phyloP scores from a whole-genome alignment of 2,329 filamentous ascomycete genomes.

The Hymenoscyphus repandus region DNA sequence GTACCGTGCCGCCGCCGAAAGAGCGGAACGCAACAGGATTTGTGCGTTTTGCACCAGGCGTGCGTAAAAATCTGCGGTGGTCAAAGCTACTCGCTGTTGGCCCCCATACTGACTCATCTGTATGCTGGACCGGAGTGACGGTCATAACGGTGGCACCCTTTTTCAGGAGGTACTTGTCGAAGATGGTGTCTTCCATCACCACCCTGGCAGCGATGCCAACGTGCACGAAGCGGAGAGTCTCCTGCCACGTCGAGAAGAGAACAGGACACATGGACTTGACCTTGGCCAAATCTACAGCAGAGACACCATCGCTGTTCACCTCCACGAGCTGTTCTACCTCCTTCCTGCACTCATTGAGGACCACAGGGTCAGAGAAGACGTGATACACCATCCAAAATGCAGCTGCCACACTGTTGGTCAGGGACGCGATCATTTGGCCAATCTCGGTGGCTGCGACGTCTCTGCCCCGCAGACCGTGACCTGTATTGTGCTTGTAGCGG shows the following conservation, averaged over 20 bases:
- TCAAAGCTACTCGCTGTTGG: conserved; percentile 29
- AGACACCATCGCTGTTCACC: not conserved
- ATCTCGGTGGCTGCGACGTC: conserved; percentile 39
- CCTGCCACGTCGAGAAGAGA: conserved; percentile 37
- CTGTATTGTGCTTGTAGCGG: conserved; percentile 32
- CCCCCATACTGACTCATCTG: conserved; percentile 32
- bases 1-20: conserved; percentile 33
- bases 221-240: conserved; percentile 36
- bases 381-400: conserved; percentile 38
- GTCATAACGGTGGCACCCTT: conserved; percentile 34
- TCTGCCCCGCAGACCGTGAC: conserved; percentile 29
- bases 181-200: conserved; percentile 33
- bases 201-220: conserved; percentile 34
- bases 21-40: conserved; percentile 20
- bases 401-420: conserved; percentile 37
- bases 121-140: conserved; percentile 31
- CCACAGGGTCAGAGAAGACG: not conserved
- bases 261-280: conserved; percentile 31
- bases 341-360: not conserved
- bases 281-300: not conserved
- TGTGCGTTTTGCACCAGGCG: conserved; percentile 8
- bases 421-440: conserved; percentile 35
- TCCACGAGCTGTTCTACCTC: not conserved
- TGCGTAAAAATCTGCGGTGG: conserved; percentile 29
- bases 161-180: conserved; percentile 34